phyloP scores from a whole-genome alignment of 2,329 filamentous ascomycete genomes.

The Blastomyces silverae region DNA sequence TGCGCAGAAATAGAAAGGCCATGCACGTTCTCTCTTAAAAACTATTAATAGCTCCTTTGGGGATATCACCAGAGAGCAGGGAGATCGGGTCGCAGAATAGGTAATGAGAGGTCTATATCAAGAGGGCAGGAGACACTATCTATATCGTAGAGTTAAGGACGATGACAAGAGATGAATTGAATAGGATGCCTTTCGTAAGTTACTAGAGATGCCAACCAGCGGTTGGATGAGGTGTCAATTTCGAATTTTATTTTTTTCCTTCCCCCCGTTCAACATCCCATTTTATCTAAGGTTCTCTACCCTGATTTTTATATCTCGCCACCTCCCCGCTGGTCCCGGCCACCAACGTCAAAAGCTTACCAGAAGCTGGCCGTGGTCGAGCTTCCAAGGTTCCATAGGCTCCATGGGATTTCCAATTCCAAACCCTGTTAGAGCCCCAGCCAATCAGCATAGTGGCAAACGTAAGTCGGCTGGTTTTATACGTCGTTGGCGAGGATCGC shows the following conservation, averaged over 20 bases:
- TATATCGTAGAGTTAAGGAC: neutral
- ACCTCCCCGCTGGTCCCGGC: too few species aligned
- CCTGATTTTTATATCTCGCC: too few species aligned
- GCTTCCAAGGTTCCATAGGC: too few species aligned
- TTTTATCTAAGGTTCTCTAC: too few species aligned
- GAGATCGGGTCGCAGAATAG: neutral
- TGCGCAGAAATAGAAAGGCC: conserved; percentile 38
- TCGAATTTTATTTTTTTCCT: neutral
- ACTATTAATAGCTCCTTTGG: neutral
- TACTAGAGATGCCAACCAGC: neutral
- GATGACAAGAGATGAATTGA: neutral
- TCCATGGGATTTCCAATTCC: neutral
- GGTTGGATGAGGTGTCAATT: neutral
- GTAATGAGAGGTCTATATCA: neutral
- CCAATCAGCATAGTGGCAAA: conserved; percentile 1
- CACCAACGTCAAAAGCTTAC: too few species aligned
- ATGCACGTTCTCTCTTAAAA: conserved; percentile 22
- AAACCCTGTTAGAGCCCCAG: neutral
- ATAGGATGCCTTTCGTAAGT: neutral
- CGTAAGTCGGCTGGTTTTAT: neutral
- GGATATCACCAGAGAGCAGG: neutral
- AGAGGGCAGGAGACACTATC: neutral
- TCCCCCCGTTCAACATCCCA: too few species aligned
- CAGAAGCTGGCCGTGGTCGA: neutral
- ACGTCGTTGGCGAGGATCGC: neutral